These are phyloP conservation scores for Cytospora schulzeri DNA, from an alignment of 2,329 filamentous ascomycete genomes.

Conservation along the genomic window DNA sequence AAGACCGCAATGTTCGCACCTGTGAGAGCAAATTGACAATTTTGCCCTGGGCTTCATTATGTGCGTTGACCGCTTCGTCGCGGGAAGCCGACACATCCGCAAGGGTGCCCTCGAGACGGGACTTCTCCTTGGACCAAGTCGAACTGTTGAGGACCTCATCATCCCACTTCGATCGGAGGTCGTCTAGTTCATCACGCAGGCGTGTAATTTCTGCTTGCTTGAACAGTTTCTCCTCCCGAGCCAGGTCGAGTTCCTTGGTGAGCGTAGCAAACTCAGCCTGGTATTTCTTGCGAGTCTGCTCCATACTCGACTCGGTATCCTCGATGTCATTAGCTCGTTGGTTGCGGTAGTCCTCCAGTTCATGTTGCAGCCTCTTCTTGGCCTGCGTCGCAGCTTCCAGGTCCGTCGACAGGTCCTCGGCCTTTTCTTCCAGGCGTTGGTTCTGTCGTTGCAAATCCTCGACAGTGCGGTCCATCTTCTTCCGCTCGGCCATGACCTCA, in stretches of 20 bases:
- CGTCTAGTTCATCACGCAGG: conserved; percentile 93
- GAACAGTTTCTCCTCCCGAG: conserved; percentile 84
- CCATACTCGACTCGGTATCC: conserved; percentile 93
- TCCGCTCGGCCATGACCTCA: conserved; percentile 86
- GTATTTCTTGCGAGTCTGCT: conserved; percentile 97
- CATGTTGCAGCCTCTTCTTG: conserved; percentile 93
- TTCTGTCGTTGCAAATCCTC: conserved; percentile 90
- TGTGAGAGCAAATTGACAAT: conserved; percentile 89
- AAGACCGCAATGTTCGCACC: conserved; percentile 79
- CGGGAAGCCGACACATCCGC: conserved; percentile 88
- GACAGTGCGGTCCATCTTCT: conserved; percentile 83
- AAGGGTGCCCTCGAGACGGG: conserved; percentile 84
- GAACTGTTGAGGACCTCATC: conserved; percentile 97
- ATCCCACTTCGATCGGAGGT: conserved; percentile 95
- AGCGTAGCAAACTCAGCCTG: conserved; percentile 88
- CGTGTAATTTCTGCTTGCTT: conserved; percentile 85
- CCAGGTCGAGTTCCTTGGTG: conserved; percentile 89
- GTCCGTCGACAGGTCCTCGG: conserved; percentile 91
- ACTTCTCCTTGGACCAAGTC: conserved; percentile 98
- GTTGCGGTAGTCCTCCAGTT: conserved; percentile 95
- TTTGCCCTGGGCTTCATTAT: conserved; percentile 93
- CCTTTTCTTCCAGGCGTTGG: conserved; percentile 84
- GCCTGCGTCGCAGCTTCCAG: conserved; percentile 82
- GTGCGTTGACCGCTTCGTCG: conserved; percentile 88
- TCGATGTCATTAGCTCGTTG: conserved; percentile 95